Percentiles rank a stretch among this genome's conserved stretches.
These are phyloP conservation scores for Didymella sp. DNA, from an alignment of 2,329 filamentous ascomycete species.

Conservation along the genomic window DNA sequence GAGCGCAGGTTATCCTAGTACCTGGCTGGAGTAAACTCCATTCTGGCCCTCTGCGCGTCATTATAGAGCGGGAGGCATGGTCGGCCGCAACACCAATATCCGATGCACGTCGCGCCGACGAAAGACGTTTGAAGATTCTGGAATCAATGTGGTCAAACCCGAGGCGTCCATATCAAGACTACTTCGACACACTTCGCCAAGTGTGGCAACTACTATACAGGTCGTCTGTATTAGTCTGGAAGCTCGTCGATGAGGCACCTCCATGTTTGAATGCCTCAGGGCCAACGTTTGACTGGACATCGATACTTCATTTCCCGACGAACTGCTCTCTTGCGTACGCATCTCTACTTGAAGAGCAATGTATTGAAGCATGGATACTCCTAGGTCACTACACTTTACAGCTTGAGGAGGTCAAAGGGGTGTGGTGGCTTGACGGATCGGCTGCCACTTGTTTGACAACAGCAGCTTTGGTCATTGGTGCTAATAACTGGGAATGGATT, in stretches of 20 bases:
- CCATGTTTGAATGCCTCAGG: neutral
- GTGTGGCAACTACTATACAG: slow-evolving; percentile 29
- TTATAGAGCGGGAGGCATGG: slow-evolving; percentile 39
- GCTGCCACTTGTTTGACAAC: slow-evolving; percentile 27
- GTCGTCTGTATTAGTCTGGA: slow-evolving; percentile 32
- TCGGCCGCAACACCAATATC: slow-evolving; percentile 24
- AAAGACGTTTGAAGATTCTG: slow-evolving; percentile 26
- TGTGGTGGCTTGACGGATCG: slow-evolving; percentile 35
- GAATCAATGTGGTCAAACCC: slow-evolving; percentile 34
- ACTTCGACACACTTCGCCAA: slow-evolving; percentile 28
- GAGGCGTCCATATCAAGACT: slow-evolving; percentile 33
- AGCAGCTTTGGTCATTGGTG: slow-evolving; percentile 34
- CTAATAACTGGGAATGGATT: slow-evolving; percentile 34
- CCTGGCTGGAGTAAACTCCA: slow-evolving; percentile 34
- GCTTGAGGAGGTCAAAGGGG: slow-evolving; percentile 17
- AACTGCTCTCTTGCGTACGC: slow-evolving; percentile 26
- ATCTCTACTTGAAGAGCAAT: slow-evolving; percentile 28
- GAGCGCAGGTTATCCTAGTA: slow-evolving; percentile 35
- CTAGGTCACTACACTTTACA: slow-evolving; percentile 40
- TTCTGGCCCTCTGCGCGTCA: slow-evolving; percentile 22
- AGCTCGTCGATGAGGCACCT: slow-evolving; percentile 20
- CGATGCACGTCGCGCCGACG: slow-evolving; percentile 22
- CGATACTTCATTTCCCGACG: slow-evolving; percentile 29
- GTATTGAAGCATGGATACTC: slow-evolving; percentile 38
- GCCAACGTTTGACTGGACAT: slow-evolving; percentile 29